phyloP scores from a whole-genome alignment of 2,329 filamentous ascomycete species.

The Trichophyton simii region DNA sequence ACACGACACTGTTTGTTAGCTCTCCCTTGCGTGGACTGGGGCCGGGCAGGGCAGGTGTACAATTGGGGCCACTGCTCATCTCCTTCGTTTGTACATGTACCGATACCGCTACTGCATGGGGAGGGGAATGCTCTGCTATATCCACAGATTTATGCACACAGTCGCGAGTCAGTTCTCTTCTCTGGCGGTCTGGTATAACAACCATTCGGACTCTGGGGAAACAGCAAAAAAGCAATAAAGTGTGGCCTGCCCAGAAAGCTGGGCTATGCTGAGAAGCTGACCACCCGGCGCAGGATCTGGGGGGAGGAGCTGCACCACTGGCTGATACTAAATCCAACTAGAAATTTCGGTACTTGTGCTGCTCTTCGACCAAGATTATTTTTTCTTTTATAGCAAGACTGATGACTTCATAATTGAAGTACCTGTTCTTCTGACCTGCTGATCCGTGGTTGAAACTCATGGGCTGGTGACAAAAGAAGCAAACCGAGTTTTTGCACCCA shows the following conservation, averaged over 20 bases:
- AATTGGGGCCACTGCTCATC: too few relatives aligned
- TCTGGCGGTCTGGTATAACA: neutral
- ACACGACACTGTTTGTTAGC: neutral
- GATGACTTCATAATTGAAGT: neutral
- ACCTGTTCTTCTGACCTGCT: neutral
- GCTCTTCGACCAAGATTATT: neutral
- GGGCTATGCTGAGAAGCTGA: neutral
- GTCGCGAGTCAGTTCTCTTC: neutral
- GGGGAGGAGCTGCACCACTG: neutral
- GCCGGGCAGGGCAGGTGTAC: too few relatives aligned
- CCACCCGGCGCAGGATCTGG: neutral
- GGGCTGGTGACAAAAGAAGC: neutral
- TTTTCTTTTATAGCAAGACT: neutral
- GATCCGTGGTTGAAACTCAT: neutral
- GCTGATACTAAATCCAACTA: neutral
- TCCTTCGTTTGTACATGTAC: neutral
- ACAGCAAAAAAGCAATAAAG: neutral
- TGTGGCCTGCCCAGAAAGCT: neutral
- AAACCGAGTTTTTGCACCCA: neutral
- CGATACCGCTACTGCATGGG: neutral
- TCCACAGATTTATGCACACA: neutral
- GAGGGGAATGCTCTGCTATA: neutral
- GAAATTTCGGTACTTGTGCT: neutral
- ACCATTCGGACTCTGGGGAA: constrained; percentile 1
- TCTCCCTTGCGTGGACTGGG: neutral